Conservation (phyloP, 2,329 filamentous ascomycete genomes). For the Dothideomycetidae sp. region DNA sequence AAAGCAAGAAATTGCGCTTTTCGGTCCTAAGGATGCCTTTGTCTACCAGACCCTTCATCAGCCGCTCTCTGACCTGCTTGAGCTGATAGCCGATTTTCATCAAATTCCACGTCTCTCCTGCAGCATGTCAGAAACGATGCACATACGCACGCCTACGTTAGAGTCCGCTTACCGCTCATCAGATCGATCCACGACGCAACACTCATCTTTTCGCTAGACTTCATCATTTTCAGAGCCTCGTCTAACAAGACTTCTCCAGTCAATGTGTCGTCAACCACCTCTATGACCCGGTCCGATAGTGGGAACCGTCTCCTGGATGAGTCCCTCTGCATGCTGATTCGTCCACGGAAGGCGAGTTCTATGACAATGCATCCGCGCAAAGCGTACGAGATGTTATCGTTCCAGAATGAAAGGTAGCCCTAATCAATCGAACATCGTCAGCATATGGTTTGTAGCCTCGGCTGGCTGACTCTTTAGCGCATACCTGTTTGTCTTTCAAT, state of each 20-base stretch:
- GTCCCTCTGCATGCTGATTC: constrained; percentile 98
- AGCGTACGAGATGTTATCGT: constrained; percentile 98
- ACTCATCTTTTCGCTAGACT: constrained; percentile 99
- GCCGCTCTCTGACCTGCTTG: constrained; percentile 94
- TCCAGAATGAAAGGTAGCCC: constrained; percentile 99
- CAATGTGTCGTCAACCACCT: constrained; percentile 90
- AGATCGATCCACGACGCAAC: constrained; percentile 98
- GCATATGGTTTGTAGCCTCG: constrained; percentile 8
- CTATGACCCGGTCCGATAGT: constrained; percentile 82
- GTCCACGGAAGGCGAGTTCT: constrained; percentile 87
- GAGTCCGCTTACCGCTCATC: constrained; percentile 65
- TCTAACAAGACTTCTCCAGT: constrained; percentile 95
- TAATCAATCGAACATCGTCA: too few species aligned
- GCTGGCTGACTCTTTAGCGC: constrained; percentile 16
- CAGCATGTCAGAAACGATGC: constrained; percentile 1
- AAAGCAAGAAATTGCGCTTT: constrained; percentile 98
- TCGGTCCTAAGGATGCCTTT: constrained; percentile 97
- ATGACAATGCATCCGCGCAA: constrained; percentile 96
- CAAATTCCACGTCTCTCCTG: constrained; percentile 97
- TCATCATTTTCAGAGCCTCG: constrained; percentile 99
- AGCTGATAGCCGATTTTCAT: constrained; percentile 99
- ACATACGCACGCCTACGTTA: not conserved
- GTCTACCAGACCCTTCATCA: constrained; percentile 94
- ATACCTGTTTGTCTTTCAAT: constrained; percentile 95
- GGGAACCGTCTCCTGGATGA: constrained; percentile 82